phyloP scores from a whole-genome alignment of 2,329 filamentous ascomycete species.

The Penicillium glabrum region DNA sequence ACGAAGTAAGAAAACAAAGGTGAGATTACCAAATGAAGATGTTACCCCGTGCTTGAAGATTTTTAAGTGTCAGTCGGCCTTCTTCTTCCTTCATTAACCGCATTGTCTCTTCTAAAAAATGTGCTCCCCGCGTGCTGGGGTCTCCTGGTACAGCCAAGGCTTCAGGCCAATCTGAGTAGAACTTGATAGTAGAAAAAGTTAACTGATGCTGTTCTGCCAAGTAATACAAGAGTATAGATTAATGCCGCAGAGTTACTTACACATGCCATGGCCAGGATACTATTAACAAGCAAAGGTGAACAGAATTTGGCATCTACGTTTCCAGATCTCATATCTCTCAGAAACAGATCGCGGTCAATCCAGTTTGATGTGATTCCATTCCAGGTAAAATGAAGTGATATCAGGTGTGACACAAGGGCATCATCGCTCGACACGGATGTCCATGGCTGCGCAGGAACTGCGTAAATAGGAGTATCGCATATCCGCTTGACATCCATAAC shows the following conservation, averaged over 20 bases:
- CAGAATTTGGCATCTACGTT: constrained; percentile 28
- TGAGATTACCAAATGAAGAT: no score
- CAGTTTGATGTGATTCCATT: constrained; percentile 31
- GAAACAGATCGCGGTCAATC: constrained; percentile 34
- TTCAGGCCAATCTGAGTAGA: constrained; percentile 29
- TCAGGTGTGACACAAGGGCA: constrained; percentile 31
- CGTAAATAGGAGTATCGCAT: constrained; percentile 19
- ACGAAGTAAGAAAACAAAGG: no score
- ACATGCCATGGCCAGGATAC: constrained; percentile 32
- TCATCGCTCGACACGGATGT: constrained; percentile 26
- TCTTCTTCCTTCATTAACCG: constrained; percentile 29
- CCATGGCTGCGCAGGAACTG: constrained; percentile 31
- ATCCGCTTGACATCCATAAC: constrained; percentile 15
- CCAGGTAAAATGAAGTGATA: constrained; percentile 34
- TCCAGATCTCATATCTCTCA: constrained; percentile 35
- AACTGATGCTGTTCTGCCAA: not conserved
- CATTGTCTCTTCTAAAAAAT: constrained; percentile 38
- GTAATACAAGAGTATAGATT: not conserved
- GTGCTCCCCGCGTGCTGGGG: constrained; percentile 22
- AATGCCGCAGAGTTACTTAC: constrained; percentile 17
- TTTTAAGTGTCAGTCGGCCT: constrained; percentile 29
- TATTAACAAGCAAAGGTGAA: constrained; percentile 38
- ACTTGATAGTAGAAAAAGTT: constrained; percentile 10
- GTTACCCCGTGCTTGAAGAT: constrained; percentile 30
- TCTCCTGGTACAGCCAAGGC: constrained; percentile 20